Conservation (phyloP, 2,329 filamentous ascomycete genomes). For the Uncinocarpus reesii region DNA sequence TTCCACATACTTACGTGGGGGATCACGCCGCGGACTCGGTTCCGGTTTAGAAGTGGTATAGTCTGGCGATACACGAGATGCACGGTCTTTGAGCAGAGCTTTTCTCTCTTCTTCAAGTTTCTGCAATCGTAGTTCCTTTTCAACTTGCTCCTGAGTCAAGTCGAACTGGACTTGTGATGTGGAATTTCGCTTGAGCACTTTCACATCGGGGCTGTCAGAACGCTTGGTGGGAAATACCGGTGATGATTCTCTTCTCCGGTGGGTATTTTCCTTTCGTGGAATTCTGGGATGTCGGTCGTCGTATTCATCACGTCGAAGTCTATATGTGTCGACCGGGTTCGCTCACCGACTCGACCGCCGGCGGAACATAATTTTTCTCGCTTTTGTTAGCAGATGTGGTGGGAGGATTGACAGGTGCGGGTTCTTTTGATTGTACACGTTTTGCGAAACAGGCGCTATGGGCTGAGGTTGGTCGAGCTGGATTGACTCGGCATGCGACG, state of each 20-base stretch:
- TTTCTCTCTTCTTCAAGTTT: constrained; percentile 18
- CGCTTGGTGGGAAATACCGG: constrained; percentile 32
- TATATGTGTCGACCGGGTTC: neutral
- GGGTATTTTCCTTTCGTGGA: constrained; percentile 16
- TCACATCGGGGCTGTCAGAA: constrained; percentile 19
- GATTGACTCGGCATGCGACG: constrained; percentile 47
- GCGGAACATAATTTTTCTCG: neutral
- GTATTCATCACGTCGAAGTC: neutral
- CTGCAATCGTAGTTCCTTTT: constrained; percentile 35
- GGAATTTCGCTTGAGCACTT: constrained; percentile 25
- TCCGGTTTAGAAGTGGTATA: neutral
- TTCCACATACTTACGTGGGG: constrained; percentile 7
- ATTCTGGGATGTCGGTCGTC: neutral
- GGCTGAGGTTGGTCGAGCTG: constrained; percentile 81
- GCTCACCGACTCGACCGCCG: neutral
- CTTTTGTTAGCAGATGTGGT: constrained; percentile 14
- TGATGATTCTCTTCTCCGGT: constrained; percentile 39
- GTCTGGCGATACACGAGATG: neutral
- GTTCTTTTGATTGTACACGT: constrained; percentile 51
- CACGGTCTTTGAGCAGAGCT: constrained; percentile 11
- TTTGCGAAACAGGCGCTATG: constrained; percentile 58
- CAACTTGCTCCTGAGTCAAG: constrained; percentile 46
- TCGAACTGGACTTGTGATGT: constrained; percentile 45
- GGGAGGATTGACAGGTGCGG: constrained; percentile 33
- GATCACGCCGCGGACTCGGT: neutral